Evolutionary conservation across 192 early-diverging fungal species (phyloP), one percentile per base, ranked within the genome.

Genomic region (Coemansia furcata): DNA sequence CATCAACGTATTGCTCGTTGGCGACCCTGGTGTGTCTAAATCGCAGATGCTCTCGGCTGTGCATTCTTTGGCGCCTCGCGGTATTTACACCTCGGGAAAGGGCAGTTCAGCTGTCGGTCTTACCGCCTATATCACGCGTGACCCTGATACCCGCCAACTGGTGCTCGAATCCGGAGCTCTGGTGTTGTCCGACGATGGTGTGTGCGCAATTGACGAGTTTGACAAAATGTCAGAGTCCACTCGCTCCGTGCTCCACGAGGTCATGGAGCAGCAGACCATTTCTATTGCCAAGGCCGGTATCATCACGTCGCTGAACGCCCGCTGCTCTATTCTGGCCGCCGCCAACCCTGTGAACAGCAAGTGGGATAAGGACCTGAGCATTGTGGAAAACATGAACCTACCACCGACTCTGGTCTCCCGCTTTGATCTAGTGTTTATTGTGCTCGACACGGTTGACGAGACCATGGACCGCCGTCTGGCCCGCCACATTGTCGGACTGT

Each of bases 201-300:
- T 99, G 72, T 96, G 94, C 72, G 97, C 95, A 71, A 99, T 99
- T 73, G 97, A 99, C 84, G 97, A 99, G 83, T 99, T 99, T 74
- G 97, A 99, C 83, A 99, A 99, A 76, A 99, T 99, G 96, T 93
- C 96, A 63, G 97, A 99, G 65, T 83, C 83, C 12, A 94, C 97
- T 79, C 87, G 96, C 61, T 95, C 95, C 10, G 96, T 95, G 36
- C 96, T 99, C 68, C 97, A 98, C 76, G 97, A 99, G 80, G 97
- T 98, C 10, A 99, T 99, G 97, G 97, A 99, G 89, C 97, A 99
- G 75, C 97, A 99, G 83, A 99, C 96, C 4, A 97, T 99, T 72
- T 93, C 90, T 65, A 96, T 99, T 57, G 88, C 89, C 73, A 99
- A 99, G 84, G 97, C 97, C 33, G 97, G 97, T 63, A 99, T 99